A percentile compares a stretch with the other conserved stretches of the same genome.
phyloP scores from a whole-genome alignment of 306 rosid species.

The Castanopsis chinensis region DNA sequence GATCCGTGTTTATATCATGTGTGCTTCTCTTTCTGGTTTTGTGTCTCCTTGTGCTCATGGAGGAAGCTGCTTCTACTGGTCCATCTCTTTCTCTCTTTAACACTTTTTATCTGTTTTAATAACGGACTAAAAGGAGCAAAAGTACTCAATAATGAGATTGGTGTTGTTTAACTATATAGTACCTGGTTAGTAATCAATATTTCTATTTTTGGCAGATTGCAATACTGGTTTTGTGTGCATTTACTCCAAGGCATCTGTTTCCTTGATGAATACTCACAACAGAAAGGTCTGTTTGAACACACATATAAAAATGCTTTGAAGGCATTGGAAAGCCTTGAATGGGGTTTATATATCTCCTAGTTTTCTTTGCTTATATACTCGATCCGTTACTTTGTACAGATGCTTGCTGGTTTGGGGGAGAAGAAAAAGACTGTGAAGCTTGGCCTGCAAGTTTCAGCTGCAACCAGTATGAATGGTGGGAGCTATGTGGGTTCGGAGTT shows the following conservation, averaged over 20 bases:
- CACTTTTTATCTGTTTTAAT: too few species aligned
- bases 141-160: neutral
- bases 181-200: neutral
- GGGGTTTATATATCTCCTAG: neutral
- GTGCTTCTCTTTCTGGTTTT: conserved; percentile 31
- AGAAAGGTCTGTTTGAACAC: conserved; percentile 47
- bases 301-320: neutral
- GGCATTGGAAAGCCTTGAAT: neutral
- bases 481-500: conserved; percentile 35
- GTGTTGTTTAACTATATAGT: neutral
- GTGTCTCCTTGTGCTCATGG: conserved; percentile 30
- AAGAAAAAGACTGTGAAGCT: conserved; percentile 18
- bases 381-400: conserved; percentile 18
- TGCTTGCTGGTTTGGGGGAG: conserved; percentile 33
- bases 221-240: conserved; percentile 28
- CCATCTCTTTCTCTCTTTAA: neutral
- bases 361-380: neutral
- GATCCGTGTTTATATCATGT: conserved; percentile 12
- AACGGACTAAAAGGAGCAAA: neutral
- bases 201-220: conserved; percentile 36
- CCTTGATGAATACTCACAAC: neutral
- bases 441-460: conserved; percentile 27
- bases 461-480: conserved; percentile 14
- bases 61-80: conserved; percentile 36
- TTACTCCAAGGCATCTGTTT: conserved; percentile 21